Evolutionary conservation across 441 rosid species (phyloP).

Genomic region (Metrosideros polymorpha): DNA sequence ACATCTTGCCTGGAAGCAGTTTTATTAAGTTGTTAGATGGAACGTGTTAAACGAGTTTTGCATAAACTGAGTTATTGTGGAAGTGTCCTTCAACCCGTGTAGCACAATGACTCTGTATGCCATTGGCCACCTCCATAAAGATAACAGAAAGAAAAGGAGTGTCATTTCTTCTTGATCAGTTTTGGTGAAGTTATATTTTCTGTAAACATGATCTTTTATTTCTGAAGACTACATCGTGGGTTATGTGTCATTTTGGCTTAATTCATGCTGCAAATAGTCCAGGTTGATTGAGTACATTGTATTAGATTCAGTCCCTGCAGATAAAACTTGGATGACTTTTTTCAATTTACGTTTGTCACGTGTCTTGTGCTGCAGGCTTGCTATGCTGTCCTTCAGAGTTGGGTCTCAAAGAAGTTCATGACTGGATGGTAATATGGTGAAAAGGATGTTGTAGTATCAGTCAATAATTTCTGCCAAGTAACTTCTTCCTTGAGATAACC

Average conservation of each 20-base stretch:
- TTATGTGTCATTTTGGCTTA: not conserved
- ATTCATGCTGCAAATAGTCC: not conserved
- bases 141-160: not conserved
- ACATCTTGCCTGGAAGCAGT: not conserved
- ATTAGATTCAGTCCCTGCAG: not conserved
- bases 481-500: not conserved
- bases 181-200: not conserved
- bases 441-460: not conserved
- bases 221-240: not conserved
- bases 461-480: not conserved
- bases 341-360: not conserved
- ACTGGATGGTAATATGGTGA: conserved; percentile 59
- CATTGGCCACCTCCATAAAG: not conserved
- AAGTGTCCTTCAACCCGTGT: not conserved
- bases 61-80: not conserved
- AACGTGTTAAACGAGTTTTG: not conserved
- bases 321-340: not conserved
- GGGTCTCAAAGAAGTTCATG: conserved; percentile 91
- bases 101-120: not conserved
- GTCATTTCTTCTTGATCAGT: not conserved
- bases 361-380: conserved; percentile 37
- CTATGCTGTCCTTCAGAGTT: conserved; percentile 77
- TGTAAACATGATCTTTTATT: not conserved
- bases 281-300: not conserved
- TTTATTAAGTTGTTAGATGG: not conserved